These are phyloP conservation scores for Saccharomyces hybrid DNA, from an alignment of 1,139 yeast genomes.

Conservation along the genomic window DNA sequence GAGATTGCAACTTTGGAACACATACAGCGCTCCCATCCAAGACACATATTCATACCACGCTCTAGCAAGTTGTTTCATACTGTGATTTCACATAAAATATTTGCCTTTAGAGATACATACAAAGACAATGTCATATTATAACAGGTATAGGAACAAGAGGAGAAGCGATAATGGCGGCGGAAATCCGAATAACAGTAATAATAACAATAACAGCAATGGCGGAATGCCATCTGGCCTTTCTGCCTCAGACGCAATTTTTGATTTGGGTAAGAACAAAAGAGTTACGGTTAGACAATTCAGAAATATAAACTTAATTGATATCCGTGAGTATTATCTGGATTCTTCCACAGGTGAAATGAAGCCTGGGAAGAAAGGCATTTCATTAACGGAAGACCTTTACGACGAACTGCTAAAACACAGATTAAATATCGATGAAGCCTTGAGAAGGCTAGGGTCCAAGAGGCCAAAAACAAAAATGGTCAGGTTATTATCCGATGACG, in stretches of 20 bases:
- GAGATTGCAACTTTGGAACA: background rate
- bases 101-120: background rate
- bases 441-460: conserved; percentile 40
- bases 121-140: conserved; percentile 27
- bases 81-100: background rate
- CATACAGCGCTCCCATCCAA: background rate
- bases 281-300: conserved; percentile 67
- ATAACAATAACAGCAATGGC: background rate
- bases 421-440: conserved; percentile 51
- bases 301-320: conserved; percentile 59
- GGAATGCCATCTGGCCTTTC: conserved; percentile 13
- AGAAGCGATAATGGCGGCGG: conserved; percentile 2
- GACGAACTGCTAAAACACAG: conserved; percentile 43
- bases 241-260: conserved; percentile 29
- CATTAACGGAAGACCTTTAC: conserved; percentile 69
- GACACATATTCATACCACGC: background rate
- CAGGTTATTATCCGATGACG: conserved; percentile 22
- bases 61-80: background rate
- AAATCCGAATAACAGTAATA: conserved; percentile 1
- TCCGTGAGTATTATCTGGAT: conserved; percentile 70
- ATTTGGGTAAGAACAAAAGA: conserved; percentile 61
- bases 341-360: conserved; percentile 49
- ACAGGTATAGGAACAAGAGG: conserved; percentile 25
- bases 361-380: conserved; percentile 83
- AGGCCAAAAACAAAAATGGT: conserved; percentile 29